Evolutionary conservation across 805 yeast species (phyloP).

Genomic region (Yarrowia divulgata): DNA sequence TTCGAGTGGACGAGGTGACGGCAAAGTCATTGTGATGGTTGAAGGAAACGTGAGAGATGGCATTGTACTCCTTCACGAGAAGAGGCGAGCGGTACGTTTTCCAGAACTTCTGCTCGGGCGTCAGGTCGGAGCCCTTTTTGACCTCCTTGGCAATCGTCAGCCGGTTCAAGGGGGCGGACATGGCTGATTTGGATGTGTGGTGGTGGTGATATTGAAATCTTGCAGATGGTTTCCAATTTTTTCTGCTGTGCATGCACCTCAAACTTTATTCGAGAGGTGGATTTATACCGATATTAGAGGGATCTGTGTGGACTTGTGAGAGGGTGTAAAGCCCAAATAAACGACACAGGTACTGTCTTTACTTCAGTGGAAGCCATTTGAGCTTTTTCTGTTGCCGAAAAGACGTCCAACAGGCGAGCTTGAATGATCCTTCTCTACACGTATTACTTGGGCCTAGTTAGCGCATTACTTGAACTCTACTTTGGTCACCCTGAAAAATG

Average conservation of each 20-base stretch:
- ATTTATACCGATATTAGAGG: no score
- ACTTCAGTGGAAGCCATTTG: no score
- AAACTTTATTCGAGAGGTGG: not conserved
- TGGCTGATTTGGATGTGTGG: constrained; percentile 5
- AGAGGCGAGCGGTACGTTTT: constrained; percentile 84
- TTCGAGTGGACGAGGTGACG: constrained; percentile 86
- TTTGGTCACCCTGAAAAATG: not conserved
- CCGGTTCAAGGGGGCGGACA: constrained; percentile 40
- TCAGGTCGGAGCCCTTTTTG: constrained; percentile 33
- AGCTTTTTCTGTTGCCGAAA: no score
- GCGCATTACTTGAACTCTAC: not conserved
- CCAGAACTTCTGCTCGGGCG: constrained; percentile 87
- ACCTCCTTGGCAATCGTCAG: constrained; percentile 37
- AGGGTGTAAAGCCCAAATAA: no score
- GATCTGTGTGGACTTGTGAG: no score
- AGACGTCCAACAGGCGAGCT: no score
- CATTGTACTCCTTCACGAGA: constrained; percentile 89
- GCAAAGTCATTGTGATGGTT: constrained; percentile 81
- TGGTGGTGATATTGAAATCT: constrained; percentile 39
- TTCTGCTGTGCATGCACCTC: constrained; percentile 21
- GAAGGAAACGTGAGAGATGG: constrained; percentile 86
- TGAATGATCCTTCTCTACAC: not conserved
- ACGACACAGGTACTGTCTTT: no score
- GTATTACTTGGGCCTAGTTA: not conserved
- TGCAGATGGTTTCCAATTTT: constrained; percentile 38